A percentile compares a stretch with the other conserved stretches of the same genome.
These are phyloP conservation scores for Dactylonectria macrodidyma DNA, from an alignment of 2,329 filamentous ascomycete species.

Conservation along the genomic window DNA sequence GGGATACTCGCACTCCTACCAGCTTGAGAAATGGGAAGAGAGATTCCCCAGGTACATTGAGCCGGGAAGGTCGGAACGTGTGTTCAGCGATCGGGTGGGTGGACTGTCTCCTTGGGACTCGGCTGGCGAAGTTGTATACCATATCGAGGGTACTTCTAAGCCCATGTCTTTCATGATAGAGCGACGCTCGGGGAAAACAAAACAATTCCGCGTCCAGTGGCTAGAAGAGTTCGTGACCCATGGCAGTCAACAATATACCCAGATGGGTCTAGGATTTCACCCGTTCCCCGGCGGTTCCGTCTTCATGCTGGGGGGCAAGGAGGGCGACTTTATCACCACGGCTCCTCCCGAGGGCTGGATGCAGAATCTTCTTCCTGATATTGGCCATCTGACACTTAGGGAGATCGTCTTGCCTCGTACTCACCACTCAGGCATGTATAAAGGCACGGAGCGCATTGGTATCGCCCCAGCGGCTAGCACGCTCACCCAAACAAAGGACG, in stretches of 20 bases:
- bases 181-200: conserved; percentile 26
- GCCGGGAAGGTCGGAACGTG: conserved; percentile 43
- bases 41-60: conserved; percentile 46
- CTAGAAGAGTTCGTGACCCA: conserved; percentile 43
- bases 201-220: conserved; percentile 37
- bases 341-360: conserved; percentile 50
- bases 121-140: conserved; percentile 49
- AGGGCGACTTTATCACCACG: conserved; percentile 49
- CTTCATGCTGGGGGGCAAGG: conserved; percentile 51
- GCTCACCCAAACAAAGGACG: conserved; percentile 40
- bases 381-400: conserved; percentile 47
- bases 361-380: conserved; percentile 44
- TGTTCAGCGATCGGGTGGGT: conserved; percentile 7
- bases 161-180: conserved; percentile 48
- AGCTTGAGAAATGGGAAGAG: conserved; percentile 39
- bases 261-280: conserved; percentile 37
- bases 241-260: conserved; percentile 24
- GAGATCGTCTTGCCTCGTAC: conserved; percentile 51
- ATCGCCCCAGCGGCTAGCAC: conserved; percentile 39
- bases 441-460: conserved; percentile 12
- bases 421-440: conserved; percentile 51
- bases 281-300: conserved; percentile 38
- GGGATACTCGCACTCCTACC: conserved; percentile 37
- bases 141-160: conserved; percentile 46
- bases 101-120: conserved; percentile 31